Conservation (phyloP, 1,284 basidiomycete genomes). For the Albatrellus sp. region DNA sequence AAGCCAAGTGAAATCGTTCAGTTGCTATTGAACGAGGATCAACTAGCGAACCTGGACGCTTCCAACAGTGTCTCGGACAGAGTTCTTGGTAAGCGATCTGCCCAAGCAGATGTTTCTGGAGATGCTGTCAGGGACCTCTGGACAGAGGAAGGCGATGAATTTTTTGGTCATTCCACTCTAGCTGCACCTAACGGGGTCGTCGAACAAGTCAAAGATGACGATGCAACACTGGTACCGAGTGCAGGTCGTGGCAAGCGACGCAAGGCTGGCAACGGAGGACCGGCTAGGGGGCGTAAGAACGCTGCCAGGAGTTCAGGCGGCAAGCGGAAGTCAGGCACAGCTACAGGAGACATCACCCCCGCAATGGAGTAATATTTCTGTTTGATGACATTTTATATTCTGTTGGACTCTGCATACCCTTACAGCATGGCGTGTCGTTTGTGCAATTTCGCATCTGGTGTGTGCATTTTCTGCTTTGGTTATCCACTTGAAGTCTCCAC, state of each 20-base stretch:
- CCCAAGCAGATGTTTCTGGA: conserved; percentile 19
- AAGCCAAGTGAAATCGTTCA: conserved; percentile 98
- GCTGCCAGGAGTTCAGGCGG: conserved; percentile 6
- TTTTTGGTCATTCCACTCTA: conserved; percentile 45
- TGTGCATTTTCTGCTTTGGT: conserved; percentile 2
- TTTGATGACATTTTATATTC: not conserved
- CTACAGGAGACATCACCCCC: conserved; percentile 14
- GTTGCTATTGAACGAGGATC: conserved; percentile 90
- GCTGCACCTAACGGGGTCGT: conserved; percentile 10
- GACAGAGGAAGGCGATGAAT: conserved; percentile 77
- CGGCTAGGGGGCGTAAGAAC: not conserved
- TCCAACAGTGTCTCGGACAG: conserved; percentile 26
- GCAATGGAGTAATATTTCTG: not conserved
- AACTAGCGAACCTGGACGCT: conserved; percentile 52
- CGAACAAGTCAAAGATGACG: conserved; percentile 24
- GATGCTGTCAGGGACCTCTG: conserved; percentile 54
- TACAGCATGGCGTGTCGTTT: not conserved
- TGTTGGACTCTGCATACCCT: not conserved
- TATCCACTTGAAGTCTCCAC: not conserved
- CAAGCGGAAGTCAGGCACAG: conserved; percentile 18
- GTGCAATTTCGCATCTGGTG: conserved; percentile 1
- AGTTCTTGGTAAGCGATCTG: conserved; percentile 24
- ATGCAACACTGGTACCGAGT: conserved; percentile 21
- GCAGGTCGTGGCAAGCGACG: conserved; percentile 23
- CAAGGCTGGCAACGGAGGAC: conserved; percentile 11